Base-by-base conservation (phyloP, 108 stramenopile genomes). In the Nitzschia palea region DNA sequence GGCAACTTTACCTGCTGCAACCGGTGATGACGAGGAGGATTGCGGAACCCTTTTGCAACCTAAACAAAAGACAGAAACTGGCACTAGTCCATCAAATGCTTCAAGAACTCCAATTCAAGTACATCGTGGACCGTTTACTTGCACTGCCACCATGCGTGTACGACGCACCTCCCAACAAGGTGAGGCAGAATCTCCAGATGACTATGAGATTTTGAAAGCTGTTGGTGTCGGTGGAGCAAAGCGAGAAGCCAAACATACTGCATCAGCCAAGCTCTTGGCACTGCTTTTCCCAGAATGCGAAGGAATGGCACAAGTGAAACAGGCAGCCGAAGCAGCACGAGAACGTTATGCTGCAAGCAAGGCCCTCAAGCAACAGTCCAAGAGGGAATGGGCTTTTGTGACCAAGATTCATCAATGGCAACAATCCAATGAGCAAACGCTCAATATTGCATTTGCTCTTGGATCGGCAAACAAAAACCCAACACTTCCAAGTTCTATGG, bases 231-330 rank as follows among this genome's bases (percentile, higher is more conserved):
- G 85, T 5, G 72, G 79, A 6, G 86, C 83, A 10, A 94, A 94
- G 71, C 82, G 92, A 20, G 92, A 94, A 74, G 81, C 92, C 9
- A 74, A 88, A 40, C 88, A 94, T 64, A 76, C 74, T 51, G 89
- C 92, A 2, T 88, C 87, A n/a, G 87, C 88, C 0, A 86, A 89
- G 55, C 57, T 94, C 35, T 70, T 94, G 60, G 82, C 87, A 6
- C 56, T 82, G 58, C 62, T 94, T 9, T 94, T 94, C 68, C 93
- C 93, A 2, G 80, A 87, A 55, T 94, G 89, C 48, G 67, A 73
- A 17, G 80, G 77, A 4, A 82, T 91, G 76, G 84, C 80, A 26
- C 80, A 90, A 45, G 93, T 91, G 18, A 94, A 89, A 80, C 80
- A 85, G 56, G 88, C 86, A 31, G 93, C 93, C 10, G 93, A 94